These are phyloP conservation scores for Hyaloperonospora arabidopsidis DNA, from an alignment of 352 stramenopile species.

Conservation along the genomic window DNA sequence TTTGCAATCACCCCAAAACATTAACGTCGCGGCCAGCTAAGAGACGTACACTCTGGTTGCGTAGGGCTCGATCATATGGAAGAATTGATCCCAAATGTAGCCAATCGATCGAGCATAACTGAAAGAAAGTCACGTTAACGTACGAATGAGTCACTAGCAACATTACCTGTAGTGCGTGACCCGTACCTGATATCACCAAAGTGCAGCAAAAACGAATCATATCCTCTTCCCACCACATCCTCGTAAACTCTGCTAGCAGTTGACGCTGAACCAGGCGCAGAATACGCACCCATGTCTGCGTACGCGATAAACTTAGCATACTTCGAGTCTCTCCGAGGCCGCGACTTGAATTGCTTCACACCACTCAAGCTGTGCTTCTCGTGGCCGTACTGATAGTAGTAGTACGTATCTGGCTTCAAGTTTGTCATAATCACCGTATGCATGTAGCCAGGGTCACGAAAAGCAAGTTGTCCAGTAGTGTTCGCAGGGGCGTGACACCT, in stretches of 20 bases:
- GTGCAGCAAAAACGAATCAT: conserved; percentile 66
- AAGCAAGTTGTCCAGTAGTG: conserved; percentile 30
- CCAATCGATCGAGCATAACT: conserved; percentile 62
- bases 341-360: conserved; percentile 35
- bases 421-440: conserved; percentile 50
- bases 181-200: conserved; percentile 67
- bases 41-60: conserved; percentile 49
- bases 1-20: neutral
- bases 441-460: conserved; percentile 55
- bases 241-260: conserved; percentile 49
- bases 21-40: neutral
- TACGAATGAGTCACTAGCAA: neutral
- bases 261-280: conserved; percentile 38
- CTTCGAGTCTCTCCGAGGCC: conserved; percentile 23
- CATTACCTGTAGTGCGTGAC: neutral
- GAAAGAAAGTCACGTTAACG: neutral
- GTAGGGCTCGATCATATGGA: conserved; percentile 60
- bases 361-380: conserved; percentile 40
- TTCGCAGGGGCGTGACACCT: conserved; percentile 58
- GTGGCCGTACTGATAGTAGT: conserved; percentile 65
- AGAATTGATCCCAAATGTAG: conserved; percentile 68
- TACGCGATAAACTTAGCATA: conserved; percentile 54
- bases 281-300: conserved; percentile 49
- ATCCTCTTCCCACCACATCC: conserved; percentile 45
- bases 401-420: conserved; percentile 33